A percentile compares a stretch with the other conserved stretches of the same genome.
phyloP scores from a whole-genome alignment of 805 yeast genomes.

The Allodekkera sacchari region DNA sequence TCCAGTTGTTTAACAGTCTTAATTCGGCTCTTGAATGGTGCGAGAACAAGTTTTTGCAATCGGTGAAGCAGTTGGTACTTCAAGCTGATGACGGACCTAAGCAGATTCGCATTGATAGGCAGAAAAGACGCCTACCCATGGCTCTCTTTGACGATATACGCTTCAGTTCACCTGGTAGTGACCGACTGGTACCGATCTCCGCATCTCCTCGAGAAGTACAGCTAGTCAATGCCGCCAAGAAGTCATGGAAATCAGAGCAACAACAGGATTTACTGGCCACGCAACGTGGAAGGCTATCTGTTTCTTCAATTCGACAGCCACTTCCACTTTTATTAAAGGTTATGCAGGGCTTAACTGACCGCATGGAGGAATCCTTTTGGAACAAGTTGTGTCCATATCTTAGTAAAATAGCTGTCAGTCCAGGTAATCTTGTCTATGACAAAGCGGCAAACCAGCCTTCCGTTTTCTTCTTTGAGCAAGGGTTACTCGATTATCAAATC shows the following conservation, averaged over 20 bases:
- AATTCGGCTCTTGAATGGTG: conserved; percentile 95
- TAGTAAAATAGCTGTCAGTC: conserved; percentile 20
- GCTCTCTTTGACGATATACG: conserved; percentile 9
- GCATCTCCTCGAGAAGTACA: conserved; percentile 45
- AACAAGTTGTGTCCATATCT: conserved; percentile 48
- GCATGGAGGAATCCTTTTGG: conserved; percentile 53
- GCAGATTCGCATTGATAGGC: too few relatives aligned
- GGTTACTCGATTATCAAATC: conserved; percentile 43
- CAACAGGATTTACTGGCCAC: conserved; percentile 22
- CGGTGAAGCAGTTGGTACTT: conserved; percentile 39
- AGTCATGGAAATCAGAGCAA: conserved; percentile 26
- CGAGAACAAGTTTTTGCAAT: conserved; percentile 79
- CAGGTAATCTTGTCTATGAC: conserved; percentile 38
- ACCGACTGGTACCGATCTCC: too few relatives aligned
- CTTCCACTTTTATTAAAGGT: conserved; percentile 57
- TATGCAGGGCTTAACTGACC: conserved; percentile 48
- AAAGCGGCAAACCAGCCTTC: conserved; percentile 38
- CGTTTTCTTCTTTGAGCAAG: conserved; percentile 44
- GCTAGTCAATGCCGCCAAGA: conserved; percentile 43
- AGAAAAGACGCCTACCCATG: conserved; percentile 6
- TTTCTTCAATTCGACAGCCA: conserved; percentile 29
- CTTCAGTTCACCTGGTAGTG: neutral
- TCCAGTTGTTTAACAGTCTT: conserved; percentile 65
- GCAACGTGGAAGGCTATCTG: conserved; percentile 8
- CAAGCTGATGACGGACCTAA: too few relatives aligned